Percentiles rank a stretch among this genome's conserved stretches.
These are phyloP conservation scores for Tetrastigma voinierianum DNA, from an alignment of 164 flowering plant species.

Conservation along the genomic window DNA sequence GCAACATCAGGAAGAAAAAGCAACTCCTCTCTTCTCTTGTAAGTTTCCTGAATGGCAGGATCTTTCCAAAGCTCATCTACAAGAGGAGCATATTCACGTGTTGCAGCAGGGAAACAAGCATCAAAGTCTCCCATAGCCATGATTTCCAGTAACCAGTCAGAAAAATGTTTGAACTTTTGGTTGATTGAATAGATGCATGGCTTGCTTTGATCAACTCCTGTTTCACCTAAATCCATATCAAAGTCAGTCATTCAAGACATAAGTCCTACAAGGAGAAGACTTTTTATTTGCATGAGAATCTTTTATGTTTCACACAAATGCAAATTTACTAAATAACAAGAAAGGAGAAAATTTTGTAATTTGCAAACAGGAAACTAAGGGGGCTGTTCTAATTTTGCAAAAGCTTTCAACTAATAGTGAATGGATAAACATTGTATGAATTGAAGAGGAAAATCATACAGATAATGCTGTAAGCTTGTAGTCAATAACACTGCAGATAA, in stretches of 20 bases:
- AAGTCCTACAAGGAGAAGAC: no score
- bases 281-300: not conserved
- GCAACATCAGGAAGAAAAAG: constrained; percentile 95
- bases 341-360: no score
- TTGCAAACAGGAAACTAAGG: no score
- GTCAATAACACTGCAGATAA: no score
- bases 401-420: no score
- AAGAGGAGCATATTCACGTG: constrained; percentile 96
- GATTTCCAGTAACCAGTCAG: constrained; percentile 96
- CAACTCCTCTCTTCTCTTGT: constrained; percentile 79
- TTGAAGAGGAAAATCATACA: no score
- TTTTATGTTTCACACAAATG: not conserved
- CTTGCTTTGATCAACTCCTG: constrained; percentile 13
- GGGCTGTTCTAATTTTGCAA: no score
- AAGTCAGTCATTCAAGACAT: not conserved
- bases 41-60: constrained; percentile 91
- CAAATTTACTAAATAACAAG: no score
- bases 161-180: constrained; percentile 87
- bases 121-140: constrained; percentile 98
- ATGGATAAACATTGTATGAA: no score
- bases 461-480: no score
- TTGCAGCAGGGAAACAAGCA: constrained; percentile 97
- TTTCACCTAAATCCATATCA: constrained; percentile 24
- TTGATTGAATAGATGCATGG: constrained; percentile 76
- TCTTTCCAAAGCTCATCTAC: constrained; percentile 98